These are phyloP conservation scores for Malassezia sympodialis DNA, from an alignment of 1,284 basidiomycete genomes.

Conservation along the genomic window DNA sequence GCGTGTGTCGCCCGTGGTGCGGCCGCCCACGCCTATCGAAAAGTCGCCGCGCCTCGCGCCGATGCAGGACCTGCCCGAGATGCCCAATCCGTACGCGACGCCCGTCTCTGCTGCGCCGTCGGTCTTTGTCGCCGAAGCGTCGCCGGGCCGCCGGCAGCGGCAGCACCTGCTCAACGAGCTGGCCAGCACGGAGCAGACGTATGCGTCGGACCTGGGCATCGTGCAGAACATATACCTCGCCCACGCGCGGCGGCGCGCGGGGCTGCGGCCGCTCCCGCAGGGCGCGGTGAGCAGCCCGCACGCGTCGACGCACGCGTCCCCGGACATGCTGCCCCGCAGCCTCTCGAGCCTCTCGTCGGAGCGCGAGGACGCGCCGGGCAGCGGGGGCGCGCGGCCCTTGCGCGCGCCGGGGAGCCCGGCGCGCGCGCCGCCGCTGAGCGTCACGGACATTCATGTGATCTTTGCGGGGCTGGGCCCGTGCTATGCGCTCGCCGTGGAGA, in stretches of 20 bases:
- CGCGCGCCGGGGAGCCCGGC: background rate
- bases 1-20: background rate
- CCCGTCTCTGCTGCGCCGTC: background rate
- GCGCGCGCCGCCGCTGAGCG: slow-evolving; percentile 53
- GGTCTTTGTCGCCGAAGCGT: background rate
- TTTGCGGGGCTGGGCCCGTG: slow-evolving; percentile 71
- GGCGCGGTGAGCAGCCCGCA: background rate
- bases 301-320: background rate
- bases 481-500: slow-evolving; percentile 61
- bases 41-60: background rate
- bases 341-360: slow-evolving; percentile 2
- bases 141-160: slow-evolving; percentile 58
- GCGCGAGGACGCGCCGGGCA: background rate
- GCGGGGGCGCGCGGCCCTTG: slow-evolving; percentile 1
- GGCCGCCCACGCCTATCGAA: background rate
- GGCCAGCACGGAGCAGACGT: slow-evolving; percentile 63
- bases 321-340: background rate
- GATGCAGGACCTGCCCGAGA: background rate
- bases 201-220: slow-evolving; percentile 75
- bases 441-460: slow-evolving; percentile 62
- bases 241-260: slow-evolving; percentile 42
- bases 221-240: slow-evolving; percentile 65
- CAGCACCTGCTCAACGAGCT: slow-evolving; percentile 68
- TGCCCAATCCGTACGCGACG: slow-evolving; percentile 8
- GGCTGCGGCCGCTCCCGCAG: slow-evolving; percentile 20